Base-by-base conservation (phyloP, 768 basidiomycete species). In the Amylocystis lapponica region DNA sequence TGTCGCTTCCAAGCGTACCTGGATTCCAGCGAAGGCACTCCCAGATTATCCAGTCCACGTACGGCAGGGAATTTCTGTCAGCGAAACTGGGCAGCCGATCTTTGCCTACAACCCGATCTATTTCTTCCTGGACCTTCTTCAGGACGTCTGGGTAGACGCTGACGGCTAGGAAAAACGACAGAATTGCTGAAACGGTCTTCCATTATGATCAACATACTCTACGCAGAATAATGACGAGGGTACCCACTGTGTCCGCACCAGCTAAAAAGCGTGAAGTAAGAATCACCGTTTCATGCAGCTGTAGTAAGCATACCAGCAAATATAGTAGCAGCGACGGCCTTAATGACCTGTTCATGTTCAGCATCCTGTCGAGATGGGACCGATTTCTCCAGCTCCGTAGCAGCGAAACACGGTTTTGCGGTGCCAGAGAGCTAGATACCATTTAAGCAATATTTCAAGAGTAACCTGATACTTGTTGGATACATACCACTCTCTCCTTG, bases 71-170 rank as follows among this genome's bases (percentile, higher is more conserved):
- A 2, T 41, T 27, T 27, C 45, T 52, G 39, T 66, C 63, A 21
- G 48, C 49, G 41, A 59, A 54, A 4, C 38, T 56, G 2, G 64
- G 61, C 36, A 65, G 48, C 14, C 63, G 50, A 16, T 62, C 60
- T 17, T 41, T 30, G n/a, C 68, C 66, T 10, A 68, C 49, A 20
- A 64, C 66, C 4, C 66, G 65, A 46, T 70, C 67, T 11, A 69
- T 51, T 46, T 70, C 69, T 25, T 54, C 62, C 21, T 64, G 66
- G 12, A 63, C 66, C 32, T 55, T 55, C 4, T 43, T 50, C 34
- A 66, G 63, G 10, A 63, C 48, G 11, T 64, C 53, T 1, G 67
- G 68, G 45, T 51, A 52, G 13, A 52, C 22, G 12, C 59, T 29
- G 58, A 67, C 63, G n/a, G 60, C 63, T 4, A 67, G 55, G 39